Percentiles rank a stretch among this genome's conserved stretches.
phyloP scores from a whole-genome alignment of 2,329 filamentous ascomycete species.

The Nothophaeocryptopus gaeumannii region DNA sequence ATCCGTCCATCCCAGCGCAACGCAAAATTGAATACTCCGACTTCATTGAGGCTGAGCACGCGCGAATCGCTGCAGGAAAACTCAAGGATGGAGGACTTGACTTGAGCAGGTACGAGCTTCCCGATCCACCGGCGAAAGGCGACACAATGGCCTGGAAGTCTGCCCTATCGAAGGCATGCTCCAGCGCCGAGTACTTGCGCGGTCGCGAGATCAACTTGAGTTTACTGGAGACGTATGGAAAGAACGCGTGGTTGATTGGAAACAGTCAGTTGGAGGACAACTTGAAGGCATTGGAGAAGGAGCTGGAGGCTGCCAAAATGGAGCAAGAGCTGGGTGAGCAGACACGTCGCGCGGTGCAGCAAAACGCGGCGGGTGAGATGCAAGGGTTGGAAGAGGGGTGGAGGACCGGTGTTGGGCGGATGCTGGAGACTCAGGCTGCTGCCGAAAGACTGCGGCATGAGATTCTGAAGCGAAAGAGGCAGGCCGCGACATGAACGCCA shows the following conservation, averaged over 20 bases:
- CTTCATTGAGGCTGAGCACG: slow-evolving; percentile 65
- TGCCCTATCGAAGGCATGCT: slow-evolving; percentile 56
- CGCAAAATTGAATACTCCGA: slow-evolving; percentile 60
- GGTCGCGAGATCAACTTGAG: slow-evolving; percentile 60
- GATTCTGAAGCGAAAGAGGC: slow-evolving; percentile 62
- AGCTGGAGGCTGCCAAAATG: slow-evolving; percentile 65
- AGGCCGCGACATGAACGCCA: slow-evolving; percentile 26
- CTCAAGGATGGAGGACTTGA: slow-evolving; percentile 60
- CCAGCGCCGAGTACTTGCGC: slow-evolving; percentile 57
- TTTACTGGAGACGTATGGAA: slow-evolving; percentile 77
- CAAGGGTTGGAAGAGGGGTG: slow-evolving; percentile 71
- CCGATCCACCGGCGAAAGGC: slow-evolving; percentile 55
- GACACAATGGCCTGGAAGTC: slow-evolving; percentile 49
- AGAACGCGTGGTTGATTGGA: slow-evolving; percentile 85
- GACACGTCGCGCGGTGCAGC: slow-evolving; percentile 66
- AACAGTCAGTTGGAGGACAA: slow-evolving; percentile 78
- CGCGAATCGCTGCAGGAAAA: slow-evolving; percentile 58
- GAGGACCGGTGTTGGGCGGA: slow-evolving; percentile 72
- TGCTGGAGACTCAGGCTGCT: slow-evolving; percentile 84
- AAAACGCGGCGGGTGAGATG: slow-evolving; percentile 70
- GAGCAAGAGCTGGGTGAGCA: slow-evolving; percentile 73
- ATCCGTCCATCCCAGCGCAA: slow-evolving; percentile 58
- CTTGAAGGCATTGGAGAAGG: slow-evolving; percentile 66
- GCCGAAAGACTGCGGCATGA: slow-evolving; percentile 68
- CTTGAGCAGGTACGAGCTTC: slow-evolving; percentile 76